Evolutionary conservation across 139 green algal species (phyloP), one percentile per base, ranked within the genome.

Genomic region (Medakamo hakoo): DNA sequence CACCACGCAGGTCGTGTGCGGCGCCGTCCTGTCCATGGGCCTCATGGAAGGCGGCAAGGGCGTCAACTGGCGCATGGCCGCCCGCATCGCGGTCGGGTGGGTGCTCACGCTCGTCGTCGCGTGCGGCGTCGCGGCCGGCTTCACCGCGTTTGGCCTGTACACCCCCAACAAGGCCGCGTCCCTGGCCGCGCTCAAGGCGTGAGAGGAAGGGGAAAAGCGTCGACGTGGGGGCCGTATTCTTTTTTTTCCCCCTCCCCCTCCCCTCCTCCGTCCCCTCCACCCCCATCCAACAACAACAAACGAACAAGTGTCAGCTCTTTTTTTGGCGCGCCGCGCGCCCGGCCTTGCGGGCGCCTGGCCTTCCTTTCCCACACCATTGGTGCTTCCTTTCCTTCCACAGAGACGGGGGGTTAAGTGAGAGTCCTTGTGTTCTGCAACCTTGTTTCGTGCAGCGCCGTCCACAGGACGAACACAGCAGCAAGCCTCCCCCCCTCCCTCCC

Each of bases 1-100:
- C 27, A 88, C 82, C 57, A 90, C 84, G 2, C 84, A 91, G 60
- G 75, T 65, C 63, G 72, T 87, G 26, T 76, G 71, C 23, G 80
- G 84, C 16, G 72, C 75, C 18, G 77, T 77, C 3, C 55, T 77
- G 3, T 73, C 66, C 56, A 68, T 91, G 2, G 83, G 77, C 5
- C 28, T 87, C 4, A 62, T 76, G 18, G 82, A 88, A 61, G 68
- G 70, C 48, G 22, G 27, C 1, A 58, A 63, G 20, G 68, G 64
- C 48, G 72, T 81, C 63, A 88, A 84, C 72, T 81, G 59, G 62
- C 72, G 66, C 55, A 32, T 76, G 62, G 31, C 71, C 21, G 20
- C 57, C 28, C 75, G 76, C 55, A 67, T 74, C 24, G 63, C 70
- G 1, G 0, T 19, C 4, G 69, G 69, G 3, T 59, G 55, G 63